Percentiles rank a stretch among this genome's conserved stretches.
phyloP scores from a whole-genome alignment of 805 yeast species.

The Cyberlindnera amylophila region DNA sequence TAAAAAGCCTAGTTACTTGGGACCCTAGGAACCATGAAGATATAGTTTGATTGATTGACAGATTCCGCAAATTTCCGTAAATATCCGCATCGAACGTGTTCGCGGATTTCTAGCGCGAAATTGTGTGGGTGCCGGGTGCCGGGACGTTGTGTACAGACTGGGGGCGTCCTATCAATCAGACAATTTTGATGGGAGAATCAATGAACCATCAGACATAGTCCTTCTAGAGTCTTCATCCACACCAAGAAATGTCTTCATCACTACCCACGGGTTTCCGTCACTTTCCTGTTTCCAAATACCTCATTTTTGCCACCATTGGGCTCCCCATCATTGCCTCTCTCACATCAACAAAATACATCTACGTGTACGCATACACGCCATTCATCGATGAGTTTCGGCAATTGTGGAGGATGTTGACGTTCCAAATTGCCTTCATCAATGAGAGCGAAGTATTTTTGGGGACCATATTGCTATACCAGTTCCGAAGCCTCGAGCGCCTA shows the following conservation, averaged over 20 bases:
- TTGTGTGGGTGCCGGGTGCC: too few relatives aligned
- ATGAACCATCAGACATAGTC: too few relatives aligned
- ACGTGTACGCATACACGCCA: slow-evolving; percentile 31
- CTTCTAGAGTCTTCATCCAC: too few relatives aligned
- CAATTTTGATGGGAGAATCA: too few relatives aligned
- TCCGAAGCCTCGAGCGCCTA: slow-evolving; percentile 36
- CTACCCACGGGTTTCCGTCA: slow-evolving; percentile 36
- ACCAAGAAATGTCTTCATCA: slow-evolving; percentile 24
- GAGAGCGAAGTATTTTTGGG: slow-evolving; percentile 35
- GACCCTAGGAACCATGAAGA: too few relatives aligned
- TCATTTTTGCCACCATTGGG: slow-evolving; percentile 22
- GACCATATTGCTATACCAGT: slow-evolving; percentile 34
- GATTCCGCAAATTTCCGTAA: too few relatives aligned
- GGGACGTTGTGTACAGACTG: too few relatives aligned
- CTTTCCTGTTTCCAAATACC: slow-evolving; percentile 33
- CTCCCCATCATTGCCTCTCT: slow-evolving; percentile 34
- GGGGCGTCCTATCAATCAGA: too few relatives aligned
- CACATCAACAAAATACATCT: slow-evolving; percentile 33
- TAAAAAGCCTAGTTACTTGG: too few relatives aligned
- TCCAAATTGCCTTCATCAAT: slow-evolving; percentile 24
- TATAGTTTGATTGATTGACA: too few relatives aligned
- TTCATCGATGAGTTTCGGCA: slow-evolving; percentile 32
- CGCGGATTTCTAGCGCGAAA: too few relatives aligned
- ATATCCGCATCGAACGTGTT: too few relatives aligned
- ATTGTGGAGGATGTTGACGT: slow-evolving; percentile 27